Conservation (phyloP, 2,329 filamentous ascomycete genomes). For the Colletotrichum cereale region DNA sequence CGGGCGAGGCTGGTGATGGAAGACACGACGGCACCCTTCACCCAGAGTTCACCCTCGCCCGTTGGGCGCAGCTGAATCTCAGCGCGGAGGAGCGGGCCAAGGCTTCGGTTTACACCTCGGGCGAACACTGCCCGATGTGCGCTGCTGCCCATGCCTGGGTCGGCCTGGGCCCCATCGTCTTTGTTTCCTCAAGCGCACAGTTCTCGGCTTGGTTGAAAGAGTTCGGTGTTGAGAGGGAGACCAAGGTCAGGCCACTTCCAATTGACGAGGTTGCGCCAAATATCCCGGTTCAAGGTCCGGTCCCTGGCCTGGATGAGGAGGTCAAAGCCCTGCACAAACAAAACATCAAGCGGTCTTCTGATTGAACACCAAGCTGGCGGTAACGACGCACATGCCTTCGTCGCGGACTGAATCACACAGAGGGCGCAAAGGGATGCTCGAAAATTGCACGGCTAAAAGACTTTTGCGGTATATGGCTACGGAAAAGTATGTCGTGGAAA, state of each 20-base stretch:
- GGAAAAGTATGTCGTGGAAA: too few species aligned
- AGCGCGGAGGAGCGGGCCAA: constrained; percentile 54
- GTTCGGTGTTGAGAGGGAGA: constrained; percentile 41
- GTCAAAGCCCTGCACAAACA: constrained; percentile 47
- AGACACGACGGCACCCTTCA: constrained; percentile 50
- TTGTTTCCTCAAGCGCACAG: constrained; percentile 48
- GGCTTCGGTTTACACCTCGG: constrained; percentile 52
- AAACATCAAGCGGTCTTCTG: neutral
- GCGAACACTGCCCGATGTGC: constrained; percentile 55
- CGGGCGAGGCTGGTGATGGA: constrained; percentile 45
- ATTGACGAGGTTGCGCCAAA: constrained; percentile 49
- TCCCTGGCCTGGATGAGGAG: constrained; percentile 47
- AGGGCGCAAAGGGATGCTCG: too few species aligned
- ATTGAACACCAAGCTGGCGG: neutral
- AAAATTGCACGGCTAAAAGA: neutral
- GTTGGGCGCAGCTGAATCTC: constrained; percentile 52
- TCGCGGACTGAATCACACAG: too few species aligned
- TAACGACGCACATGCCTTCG: too few species aligned
- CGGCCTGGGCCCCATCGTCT: constrained; percentile 52
- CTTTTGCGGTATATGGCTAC: too few species aligned
- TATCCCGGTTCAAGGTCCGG: constrained; percentile 47
- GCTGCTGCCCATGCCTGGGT: constrained; percentile 51
- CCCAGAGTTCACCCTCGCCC: constrained; percentile 53
- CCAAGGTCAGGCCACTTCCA: constrained; percentile 44
- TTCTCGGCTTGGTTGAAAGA: constrained; percentile 47